phyloP scores from a whole-genome alignment of 768 basidiomycete genomes.

The Brasilioporus rufonigricans region DNA sequence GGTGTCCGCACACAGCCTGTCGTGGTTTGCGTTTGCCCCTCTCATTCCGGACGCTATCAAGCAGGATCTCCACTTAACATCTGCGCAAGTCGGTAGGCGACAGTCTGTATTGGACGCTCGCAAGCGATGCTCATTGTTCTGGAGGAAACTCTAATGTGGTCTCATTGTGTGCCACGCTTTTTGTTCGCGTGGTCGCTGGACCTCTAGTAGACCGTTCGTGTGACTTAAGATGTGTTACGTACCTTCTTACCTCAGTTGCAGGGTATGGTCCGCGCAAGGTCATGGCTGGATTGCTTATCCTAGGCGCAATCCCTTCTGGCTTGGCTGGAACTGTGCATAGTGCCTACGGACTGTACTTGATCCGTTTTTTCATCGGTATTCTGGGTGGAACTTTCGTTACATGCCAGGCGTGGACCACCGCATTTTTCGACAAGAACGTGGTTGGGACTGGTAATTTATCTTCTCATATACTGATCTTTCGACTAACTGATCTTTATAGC shows the following conservation, averaged over 20 bases:
- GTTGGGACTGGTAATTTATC: constrained; percentile 34
- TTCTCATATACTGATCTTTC: too few relatives aligned
- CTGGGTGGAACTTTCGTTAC: constrained; percentile 61
- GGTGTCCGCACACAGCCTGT: too few relatives aligned
- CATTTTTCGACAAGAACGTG: constrained; percentile 53
- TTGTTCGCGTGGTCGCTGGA: constrained; percentile 50
- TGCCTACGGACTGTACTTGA: constrained; percentile 38
- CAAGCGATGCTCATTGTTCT: neutral
- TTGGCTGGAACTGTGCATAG: constrained; percentile 34
- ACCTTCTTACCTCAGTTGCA: neutral
- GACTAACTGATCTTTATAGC: neutral
- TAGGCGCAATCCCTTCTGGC: constrained; percentile 6
- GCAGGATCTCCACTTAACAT: too few relatives aligned
- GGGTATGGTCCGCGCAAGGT: constrained; percentile 6
- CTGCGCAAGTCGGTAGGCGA: too few relatives aligned
- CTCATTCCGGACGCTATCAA: too few relatives aligned
- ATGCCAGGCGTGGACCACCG: constrained; percentile 59
- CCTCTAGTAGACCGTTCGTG: constrained; percentile 46
- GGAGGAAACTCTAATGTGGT: constrained; percentile 50
- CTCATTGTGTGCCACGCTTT: constrained; percentile 45
- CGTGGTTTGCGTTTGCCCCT: too few relatives aligned
- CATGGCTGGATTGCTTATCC: constrained; percentile 5
- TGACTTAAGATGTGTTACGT: too few relatives aligned
- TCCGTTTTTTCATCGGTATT: constrained; percentile 61
- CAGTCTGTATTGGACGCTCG: neutral